Base-by-base conservation (phyloP, 2,329 filamentous ascomycete species). In the Hypoxylon sp. region DNA sequence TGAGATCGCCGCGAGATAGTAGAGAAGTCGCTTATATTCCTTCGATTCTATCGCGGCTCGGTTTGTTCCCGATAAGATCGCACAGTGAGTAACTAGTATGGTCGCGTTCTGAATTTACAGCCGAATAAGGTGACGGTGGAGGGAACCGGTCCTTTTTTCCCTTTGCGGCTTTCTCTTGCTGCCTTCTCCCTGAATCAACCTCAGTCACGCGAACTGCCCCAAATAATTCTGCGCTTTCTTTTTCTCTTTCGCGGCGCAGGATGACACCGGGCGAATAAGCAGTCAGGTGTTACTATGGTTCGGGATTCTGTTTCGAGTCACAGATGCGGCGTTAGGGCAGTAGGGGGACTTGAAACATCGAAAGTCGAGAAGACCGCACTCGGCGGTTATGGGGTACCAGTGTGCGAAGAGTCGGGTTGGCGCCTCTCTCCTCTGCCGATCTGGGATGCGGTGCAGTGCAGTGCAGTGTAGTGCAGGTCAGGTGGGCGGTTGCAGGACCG, bases 271-370 rank as follows among this genome's bases (percentile, higher is more conserved):
- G 51, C 48, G 39, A 57, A 64, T 57, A 35, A 59, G 58, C 50
- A 55, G 65, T 71, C 52, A 62, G 62, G 62, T 61, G 57, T 67
- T 52, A 52, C 61, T 66, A 69, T 56, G 13, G 57, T 44, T 69
- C 60, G 58, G 46, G 53, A 62, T 56, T 24, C 37, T 67, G 57
- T 59, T 59, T 65, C 50, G 57, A 67, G 63, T 65, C 60, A 61
- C 44, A 71, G 46, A 44, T 52, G 39, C 57, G 56, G 64, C 32
- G 56, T 68, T 62, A 67, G 57, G 58, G 42, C 44, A 63, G 65
- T 66, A 63, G 39, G 61, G 62, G 37, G 61, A 67, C 47, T 46
- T 72, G 71, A 72, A 72, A 73, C 70, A 69, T 67, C 35, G 57
- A 62, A 63, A 60, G 60, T 68, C 50, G 50, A 62, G 62, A 69